Conservation (phyloP, 768 basidiomycete species). For the Pleurotus tuoliensis region DNA sequence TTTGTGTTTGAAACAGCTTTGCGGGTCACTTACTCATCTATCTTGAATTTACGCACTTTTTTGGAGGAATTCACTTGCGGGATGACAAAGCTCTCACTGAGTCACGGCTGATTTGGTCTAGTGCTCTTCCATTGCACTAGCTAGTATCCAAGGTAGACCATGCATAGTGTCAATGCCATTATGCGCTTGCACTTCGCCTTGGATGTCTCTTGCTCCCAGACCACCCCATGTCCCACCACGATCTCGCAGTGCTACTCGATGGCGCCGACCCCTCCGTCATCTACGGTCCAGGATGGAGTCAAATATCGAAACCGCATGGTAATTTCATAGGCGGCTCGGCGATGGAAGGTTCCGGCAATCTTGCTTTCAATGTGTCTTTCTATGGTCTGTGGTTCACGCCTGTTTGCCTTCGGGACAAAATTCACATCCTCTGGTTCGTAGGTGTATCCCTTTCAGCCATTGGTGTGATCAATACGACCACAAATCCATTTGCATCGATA, state of each 20-base stretch:
- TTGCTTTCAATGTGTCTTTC: conserved; percentile 1
- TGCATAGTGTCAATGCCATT: conserved; percentile 1
- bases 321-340: conserved; percentile 5
- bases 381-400: background rate
- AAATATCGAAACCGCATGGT: background rate
- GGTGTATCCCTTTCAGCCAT: background rate
- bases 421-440: background rate
- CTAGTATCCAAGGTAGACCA: conserved; percentile 1
- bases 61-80: too few relatives aligned
- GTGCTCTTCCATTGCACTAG: too few relatives aligned
- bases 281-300: conserved; percentile 6
- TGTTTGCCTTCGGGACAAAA: too few relatives aligned
- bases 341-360: conserved; percentile 3
- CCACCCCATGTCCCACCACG: conserved; percentile 6
- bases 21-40: too few relatives aligned
- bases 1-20: too few relatives aligned
- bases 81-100: too few relatives aligned
- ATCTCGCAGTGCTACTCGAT: conserved; percentile 4
- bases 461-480: background rate
- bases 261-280: conserved; percentile 3
- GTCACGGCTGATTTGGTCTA: too few relatives aligned
- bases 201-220: conserved; percentile 5
- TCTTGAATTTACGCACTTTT: too few relatives aligned
- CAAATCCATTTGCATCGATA: background rate
- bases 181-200: background rate